A percentile compares a stretch with the other conserved stretches of the same genome.
These are phyloP conservation scores for Hypericum androsaemum DNA, from an alignment of 345 rosid species.

Conservation along the genomic window DNA sequence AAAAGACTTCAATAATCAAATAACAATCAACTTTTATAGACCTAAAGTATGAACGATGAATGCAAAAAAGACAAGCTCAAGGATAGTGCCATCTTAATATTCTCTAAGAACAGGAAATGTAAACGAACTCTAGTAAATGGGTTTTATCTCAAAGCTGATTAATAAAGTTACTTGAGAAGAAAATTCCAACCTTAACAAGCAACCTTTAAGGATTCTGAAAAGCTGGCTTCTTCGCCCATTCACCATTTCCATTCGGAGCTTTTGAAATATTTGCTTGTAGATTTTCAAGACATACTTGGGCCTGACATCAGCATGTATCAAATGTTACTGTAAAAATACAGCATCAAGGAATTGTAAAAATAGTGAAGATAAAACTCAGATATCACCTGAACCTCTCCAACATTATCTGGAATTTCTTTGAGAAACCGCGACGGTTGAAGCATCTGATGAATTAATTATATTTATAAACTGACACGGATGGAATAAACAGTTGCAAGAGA, in stretches of 20 bases:
- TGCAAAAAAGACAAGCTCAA: no score
- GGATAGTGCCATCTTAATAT: no score
- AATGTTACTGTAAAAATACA: background rate
- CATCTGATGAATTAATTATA: slow-evolving; percentile 41
- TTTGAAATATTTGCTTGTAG: slow-evolving; percentile 29
- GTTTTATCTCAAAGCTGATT: no score
- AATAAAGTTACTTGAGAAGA: no score
- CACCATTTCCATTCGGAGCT: slow-evolving; percentile 22
- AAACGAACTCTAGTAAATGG: no score
- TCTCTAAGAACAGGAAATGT: no score
- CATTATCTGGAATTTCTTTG: slow-evolving; percentile 79
- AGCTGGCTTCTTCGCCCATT: slow-evolving; percentile 89
- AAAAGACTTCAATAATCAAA: no score
- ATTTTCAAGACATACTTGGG: slow-evolving; percentile 32
- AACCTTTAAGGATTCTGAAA: slow-evolving; percentile 81
- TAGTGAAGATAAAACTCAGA: background rate
- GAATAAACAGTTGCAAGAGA: slow-evolving; percentile 11
- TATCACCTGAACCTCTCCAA: slow-evolving; percentile 53
- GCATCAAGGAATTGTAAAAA: background rate
- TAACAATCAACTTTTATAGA: no score
- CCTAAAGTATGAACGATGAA: no score
- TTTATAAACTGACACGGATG: slow-evolving; percentile 7
- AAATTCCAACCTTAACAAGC: slow-evolving; percentile 55
- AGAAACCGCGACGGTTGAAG: slow-evolving; percentile 92
- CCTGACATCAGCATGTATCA: slow-evolving; percentile 27